These are phyloP conservation scores for Coniophora puteana DNA, from an alignment of 1,284 basidiomycete species.

Conservation along the genomic window DNA sequence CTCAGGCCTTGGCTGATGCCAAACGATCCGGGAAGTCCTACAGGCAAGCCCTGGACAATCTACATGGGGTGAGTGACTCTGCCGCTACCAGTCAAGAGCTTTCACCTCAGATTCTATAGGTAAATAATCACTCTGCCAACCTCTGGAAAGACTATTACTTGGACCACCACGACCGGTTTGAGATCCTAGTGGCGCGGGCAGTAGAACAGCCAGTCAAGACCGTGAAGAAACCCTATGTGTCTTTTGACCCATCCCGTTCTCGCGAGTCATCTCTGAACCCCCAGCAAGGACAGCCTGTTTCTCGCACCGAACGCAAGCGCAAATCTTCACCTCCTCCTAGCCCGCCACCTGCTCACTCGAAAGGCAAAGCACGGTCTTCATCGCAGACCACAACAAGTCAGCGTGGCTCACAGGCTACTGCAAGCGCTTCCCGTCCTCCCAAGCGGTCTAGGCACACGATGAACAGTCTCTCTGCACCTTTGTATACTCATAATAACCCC, in stretches of 20 bases:
- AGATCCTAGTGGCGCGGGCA: slow-evolving; percentile 39
- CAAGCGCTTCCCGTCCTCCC: slow-evolving; percentile 19
- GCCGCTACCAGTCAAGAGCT: slow-evolving; percentile 1
- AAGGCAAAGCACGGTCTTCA: slow-evolving; percentile 12
- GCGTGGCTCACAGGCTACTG: slow-evolving; percentile 12
- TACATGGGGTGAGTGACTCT: slow-evolving; percentile 35
- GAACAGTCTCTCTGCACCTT: slow-evolving; percentile 52
- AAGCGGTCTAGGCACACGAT: slow-evolving; percentile 40
- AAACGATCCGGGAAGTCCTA: slow-evolving; percentile 33
- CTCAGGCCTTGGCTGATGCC: slow-evolving; percentile 38
- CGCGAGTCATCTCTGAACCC: slow-evolving; percentile 19
- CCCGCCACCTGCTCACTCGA: slow-evolving; percentile 8
- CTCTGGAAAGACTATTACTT: slow-evolving; percentile 74
- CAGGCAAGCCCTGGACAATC: slow-evolving; percentile 36
- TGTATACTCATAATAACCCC: slow-evolving; percentile 30
- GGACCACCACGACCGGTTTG: slow-evolving; percentile 57
- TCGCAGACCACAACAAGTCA: slow-evolving; percentile 15
- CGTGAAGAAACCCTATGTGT: slow-evolving; percentile 44
- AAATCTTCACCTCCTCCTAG: slow-evolving; percentile 13
- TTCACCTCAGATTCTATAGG: slow-evolving; percentile 27
- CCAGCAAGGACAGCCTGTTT: slow-evolving; percentile 15
- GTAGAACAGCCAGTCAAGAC: slow-evolving; percentile 28
- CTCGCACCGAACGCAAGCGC: slow-evolving; percentile 27
- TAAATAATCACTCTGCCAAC: slow-evolving; percentile 40
- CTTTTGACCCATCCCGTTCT: slow-evolving; percentile 27